A percentile compares a stretch with the other conserved stretches of the same genome.
phyloP scores from a whole-genome alignment of 2,329 filamentous ascomycete species.

The Grosmannia clavigera region DNA sequence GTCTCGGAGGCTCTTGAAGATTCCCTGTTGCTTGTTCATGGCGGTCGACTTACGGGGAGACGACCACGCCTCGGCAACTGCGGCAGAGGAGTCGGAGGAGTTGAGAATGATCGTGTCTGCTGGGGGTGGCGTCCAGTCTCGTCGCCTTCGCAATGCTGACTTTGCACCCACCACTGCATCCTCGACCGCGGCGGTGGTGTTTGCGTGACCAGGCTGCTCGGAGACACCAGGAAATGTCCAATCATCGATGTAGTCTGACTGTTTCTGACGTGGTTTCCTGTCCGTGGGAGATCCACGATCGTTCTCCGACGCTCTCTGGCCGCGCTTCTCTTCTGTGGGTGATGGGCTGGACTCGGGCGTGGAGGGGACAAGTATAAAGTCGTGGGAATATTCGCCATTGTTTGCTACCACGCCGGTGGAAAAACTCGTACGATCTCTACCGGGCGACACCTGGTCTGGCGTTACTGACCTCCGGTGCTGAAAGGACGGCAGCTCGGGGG shows the following conservation, averaged over 20 bases:
- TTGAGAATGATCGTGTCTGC: conserved; percentile 8
- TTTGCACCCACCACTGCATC: conserved; percentile 19
- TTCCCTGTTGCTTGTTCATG: conserved; percentile 11
- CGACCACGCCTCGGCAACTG: conserved; percentile 17
- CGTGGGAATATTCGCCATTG: background rate
- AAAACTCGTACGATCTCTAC: background rate
- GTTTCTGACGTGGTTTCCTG: too few relatives aligned
- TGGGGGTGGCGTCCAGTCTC: conserved; percentile 55
- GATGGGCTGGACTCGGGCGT: background rate
- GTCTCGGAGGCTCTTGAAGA: conserved; percentile 32
- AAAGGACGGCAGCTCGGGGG: background rate
- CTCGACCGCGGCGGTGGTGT: background rate
- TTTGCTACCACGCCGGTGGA: too few relatives aligned
- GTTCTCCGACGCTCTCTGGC: too few relatives aligned
- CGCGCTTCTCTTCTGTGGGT: too few relatives aligned
- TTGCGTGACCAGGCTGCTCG: background rate
- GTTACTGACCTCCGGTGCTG: background rate
- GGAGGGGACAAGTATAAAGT: background rate
- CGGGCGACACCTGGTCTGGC: background rate
- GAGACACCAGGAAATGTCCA: background rate
- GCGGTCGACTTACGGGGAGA: conserved; percentile 7
- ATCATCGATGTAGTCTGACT: background rate
- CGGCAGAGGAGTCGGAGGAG: conserved; percentile 18
- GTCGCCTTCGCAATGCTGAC: conserved; percentile 40
- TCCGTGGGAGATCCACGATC: too few relatives aligned